These are phyloP conservation scores for Pythium brassicae DNA, from an alignment of 352 stramenopile genomes.

Conservation along the genomic window DNA sequence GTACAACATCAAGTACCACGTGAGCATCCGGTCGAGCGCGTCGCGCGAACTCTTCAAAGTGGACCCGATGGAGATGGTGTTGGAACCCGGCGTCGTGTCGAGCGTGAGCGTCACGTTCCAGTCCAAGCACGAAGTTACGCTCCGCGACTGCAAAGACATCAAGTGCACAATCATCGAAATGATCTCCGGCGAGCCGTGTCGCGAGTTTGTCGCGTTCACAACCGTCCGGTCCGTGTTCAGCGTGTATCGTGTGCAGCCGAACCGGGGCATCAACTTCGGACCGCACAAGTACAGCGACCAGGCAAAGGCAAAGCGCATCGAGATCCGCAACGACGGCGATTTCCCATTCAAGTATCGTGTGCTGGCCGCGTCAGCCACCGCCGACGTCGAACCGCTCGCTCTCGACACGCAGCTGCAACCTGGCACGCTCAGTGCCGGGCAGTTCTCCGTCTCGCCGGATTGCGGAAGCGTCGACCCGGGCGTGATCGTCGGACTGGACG, in stretches of 20 bases:
- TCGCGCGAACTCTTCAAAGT: constrained; percentile 78
- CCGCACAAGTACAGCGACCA: constrained; percentile 87
- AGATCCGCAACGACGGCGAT: constrained; percentile 92
- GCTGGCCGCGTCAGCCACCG: constrained; percentile 2
- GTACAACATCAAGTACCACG: constrained; percentile 89
- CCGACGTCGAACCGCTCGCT: constrained; percentile 16
- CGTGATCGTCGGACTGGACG: constrained; percentile 55
- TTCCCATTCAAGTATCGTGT: constrained; percentile 91
- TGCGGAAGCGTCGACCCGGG: constrained; percentile 84
- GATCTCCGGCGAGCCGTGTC: constrained; percentile 84
- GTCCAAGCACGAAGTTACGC: constrained; percentile 66
- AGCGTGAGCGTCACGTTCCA: constrained; percentile 82
- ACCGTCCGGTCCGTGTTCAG: constrained; percentile 80
- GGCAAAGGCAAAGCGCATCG: constrained; percentile 66
- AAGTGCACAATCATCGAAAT: constrained; percentile 91
- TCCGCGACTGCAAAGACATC: constrained; percentile 92
- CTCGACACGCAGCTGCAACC: constrained; percentile 35
- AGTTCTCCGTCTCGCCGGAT: constrained; percentile 79
- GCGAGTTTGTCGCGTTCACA: constrained; percentile 86
- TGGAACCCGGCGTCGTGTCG: constrained; percentile 65
- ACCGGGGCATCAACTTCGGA: constrained; percentile 91
- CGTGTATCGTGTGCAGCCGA: constrained; percentile 84
- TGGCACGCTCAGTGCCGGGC: constrained; percentile 46
- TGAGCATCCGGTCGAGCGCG: constrained; percentile 48
- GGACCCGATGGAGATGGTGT: constrained; percentile 65